Conservation (phyloP, 2,329 filamentous ascomycete species). For the Neurospora sp. region DNA sequence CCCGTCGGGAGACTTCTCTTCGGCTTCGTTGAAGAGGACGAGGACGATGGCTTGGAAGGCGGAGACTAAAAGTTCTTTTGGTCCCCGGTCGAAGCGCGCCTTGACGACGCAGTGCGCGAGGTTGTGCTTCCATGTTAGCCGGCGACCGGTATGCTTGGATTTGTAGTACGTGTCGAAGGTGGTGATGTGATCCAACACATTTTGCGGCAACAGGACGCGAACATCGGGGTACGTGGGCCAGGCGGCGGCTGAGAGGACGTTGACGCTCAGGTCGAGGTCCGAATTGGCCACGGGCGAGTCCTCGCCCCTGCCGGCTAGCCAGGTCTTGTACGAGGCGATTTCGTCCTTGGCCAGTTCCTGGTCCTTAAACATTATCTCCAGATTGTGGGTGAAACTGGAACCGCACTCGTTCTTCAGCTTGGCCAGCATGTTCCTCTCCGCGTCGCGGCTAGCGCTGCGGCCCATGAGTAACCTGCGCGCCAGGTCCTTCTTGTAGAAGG, state of each 20-base stretch:
- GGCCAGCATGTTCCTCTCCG: slow-evolving; percentile 88
- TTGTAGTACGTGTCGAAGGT: slow-evolving; percentile 83
- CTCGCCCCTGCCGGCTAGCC: slow-evolving; percentile 37
- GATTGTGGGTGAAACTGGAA: slow-evolving; percentile 86
- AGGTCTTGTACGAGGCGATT: slow-evolving; percentile 78
- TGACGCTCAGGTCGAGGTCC: slow-evolving; percentile 69
- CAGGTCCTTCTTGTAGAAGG: slow-evolving; percentile 97
- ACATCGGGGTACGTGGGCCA: slow-evolving; percentile 87
- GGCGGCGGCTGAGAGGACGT: slow-evolving; percentile 78
- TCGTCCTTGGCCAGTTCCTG: slow-evolving; percentile 89
- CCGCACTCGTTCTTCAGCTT: slow-evolving; percentile 91
- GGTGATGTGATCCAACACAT: slow-evolving; percentile 66
- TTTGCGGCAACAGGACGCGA: slow-evolving; percentile 56
- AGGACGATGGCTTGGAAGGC: slow-evolving; percentile 89
- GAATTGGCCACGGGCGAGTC: slow-evolving; percentile 26
- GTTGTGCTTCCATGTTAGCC: slow-evolving; percentile 83
- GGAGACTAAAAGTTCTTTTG: slow-evolving; percentile 83
- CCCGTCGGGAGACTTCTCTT: slow-evolving; percentile 34
- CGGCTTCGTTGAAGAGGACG: slow-evolving; percentile 73
- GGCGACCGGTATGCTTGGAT: slow-evolving; percentile 77
- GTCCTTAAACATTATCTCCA: slow-evolving; percentile 99
- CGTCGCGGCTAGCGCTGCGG: slow-evolving; percentile 86
- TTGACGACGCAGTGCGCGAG: slow-evolving; percentile 85
- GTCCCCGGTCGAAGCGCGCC: slow-evolving; percentile 67
- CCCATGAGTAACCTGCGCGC: slow-evolving; percentile 84